Percentiles rank a stretch among this genome's conserved stretches.
Conservation (phyloP, 2,329 filamentous ascomycete species). For the Colletotrichum somersetense region DNA sequence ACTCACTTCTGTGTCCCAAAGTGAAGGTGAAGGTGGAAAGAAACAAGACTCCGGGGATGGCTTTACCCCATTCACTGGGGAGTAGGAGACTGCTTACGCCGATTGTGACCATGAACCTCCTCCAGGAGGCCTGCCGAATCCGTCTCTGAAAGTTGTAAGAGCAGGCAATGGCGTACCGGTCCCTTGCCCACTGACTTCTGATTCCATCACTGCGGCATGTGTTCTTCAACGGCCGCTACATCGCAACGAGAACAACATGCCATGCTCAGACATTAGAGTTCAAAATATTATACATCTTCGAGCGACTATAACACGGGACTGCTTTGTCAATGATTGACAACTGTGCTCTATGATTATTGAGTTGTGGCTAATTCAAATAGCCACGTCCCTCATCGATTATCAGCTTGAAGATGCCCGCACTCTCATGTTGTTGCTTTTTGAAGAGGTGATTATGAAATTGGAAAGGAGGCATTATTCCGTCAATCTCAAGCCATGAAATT, state of each 20-base stretch:
- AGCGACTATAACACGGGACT: neutral
- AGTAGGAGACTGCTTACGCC: no score
- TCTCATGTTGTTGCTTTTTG: neutral
- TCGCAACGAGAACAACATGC: neutral
- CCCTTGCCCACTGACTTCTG: neutral
- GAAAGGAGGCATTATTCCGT: neutral
- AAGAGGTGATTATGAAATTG: neutral
- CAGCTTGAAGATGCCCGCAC: neutral
- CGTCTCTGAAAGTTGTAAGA: neutral
- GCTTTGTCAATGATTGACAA: no score
- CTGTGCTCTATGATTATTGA: neutral
- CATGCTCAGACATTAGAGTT: neutral
- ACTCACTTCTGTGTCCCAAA: no score
- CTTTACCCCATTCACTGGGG: neutral
- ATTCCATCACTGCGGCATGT: neutral
- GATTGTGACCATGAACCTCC: no score
- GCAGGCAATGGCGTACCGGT: neutral
- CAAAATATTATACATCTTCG: neutral
- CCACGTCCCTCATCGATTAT: neutral
- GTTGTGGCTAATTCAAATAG: neutral
- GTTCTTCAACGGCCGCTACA: neutral
- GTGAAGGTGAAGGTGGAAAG: neutral
- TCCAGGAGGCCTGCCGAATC: neutral
- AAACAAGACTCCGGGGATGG: neutral
- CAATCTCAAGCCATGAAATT: neutral